Base-by-base conservation (phyloP, 306 rosid species). In the Ochetophila trinervis region DNA sequence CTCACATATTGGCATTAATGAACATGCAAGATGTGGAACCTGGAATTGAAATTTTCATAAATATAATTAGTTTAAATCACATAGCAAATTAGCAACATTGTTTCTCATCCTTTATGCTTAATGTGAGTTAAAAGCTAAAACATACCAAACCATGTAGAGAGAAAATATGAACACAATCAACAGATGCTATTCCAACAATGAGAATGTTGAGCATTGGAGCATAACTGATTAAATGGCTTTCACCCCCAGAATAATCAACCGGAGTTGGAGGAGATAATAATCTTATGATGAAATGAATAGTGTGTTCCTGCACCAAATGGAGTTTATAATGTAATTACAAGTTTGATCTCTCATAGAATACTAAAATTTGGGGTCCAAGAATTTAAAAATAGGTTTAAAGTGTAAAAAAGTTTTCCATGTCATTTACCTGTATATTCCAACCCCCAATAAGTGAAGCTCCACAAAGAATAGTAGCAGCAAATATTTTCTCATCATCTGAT, bases 21-120 rank as follows among this genome's bases (percentile, higher is more conserved):
- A 86, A 75, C 97, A 87, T 18, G 97, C 97, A 61, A 93, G 99
- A 74, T 87, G 99, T 34, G 99, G 99, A 70, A 86, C 95, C 99
- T 94, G 79, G 55, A 47, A 72, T 72, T 57, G 74, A 55, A 75
- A 40, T 40, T 40, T 40, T 2, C 32, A 27, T 27, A 40, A 40
- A 40, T 8, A 40, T 40, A 12, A 40, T 40, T 40, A 27, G n/a
- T n/a, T n/a, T n/a, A n/a, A n/a, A n/a, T n/a, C n/a, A n/a, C n/a
- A n/a, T n/a, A n/a, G n/a, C n/a, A n/a, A n/a, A 36, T 1, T 40
- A 40, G 12, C 45, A 9, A 40, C 8, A 8, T 7, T 8, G 8
- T 40, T 40, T 40, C 45, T 40, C 14, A 40, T 40, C 45, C 45
- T 40, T 40, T 1, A 12, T 40, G 45, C 8, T 40, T 40, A 40